These are phyloP conservation scores for Cardamine occulta DNA, from an alignment of 345 rosid species.

Conservation along the genomic window DNA sequence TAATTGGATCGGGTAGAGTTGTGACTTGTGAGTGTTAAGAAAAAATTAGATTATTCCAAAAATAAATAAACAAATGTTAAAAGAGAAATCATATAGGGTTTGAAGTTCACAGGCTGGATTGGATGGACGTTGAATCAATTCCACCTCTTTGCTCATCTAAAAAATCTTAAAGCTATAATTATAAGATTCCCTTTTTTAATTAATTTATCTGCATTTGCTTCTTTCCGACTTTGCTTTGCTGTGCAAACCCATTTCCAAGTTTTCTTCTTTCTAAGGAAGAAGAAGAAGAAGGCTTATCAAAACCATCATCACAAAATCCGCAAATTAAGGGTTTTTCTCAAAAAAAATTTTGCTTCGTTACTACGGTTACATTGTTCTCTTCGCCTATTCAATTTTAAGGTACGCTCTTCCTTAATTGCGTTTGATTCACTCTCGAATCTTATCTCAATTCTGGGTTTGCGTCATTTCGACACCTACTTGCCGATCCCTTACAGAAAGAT, in stretches of 20 bases:
- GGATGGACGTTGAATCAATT: slow-evolving; percentile 38
- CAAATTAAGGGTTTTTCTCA: slow-evolving; percentile 23
- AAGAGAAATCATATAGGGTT: slow-evolving; percentile 22
- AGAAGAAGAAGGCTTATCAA: slow-evolving; percentile 36
- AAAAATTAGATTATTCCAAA: slow-evolving; percentile 7
- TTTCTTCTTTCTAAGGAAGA: slow-evolving; percentile 19
- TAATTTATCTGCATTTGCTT: slow-evolving; percentile 8
- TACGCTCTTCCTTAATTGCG: slow-evolving; percentile 21
- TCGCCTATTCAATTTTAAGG: slow-evolving; percentile 25
- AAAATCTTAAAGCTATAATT: slow-evolving; percentile 20
- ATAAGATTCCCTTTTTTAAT: not conserved
- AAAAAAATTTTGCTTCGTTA: slow-evolving; percentile 9
- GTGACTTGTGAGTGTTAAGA: not conserved
- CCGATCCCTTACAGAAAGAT: not conserved
- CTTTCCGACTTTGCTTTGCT: slow-evolving; percentile 25
- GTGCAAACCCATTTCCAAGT: slow-evolving; percentile 25
- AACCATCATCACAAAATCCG: slow-evolving; percentile 32
- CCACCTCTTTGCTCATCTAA: slow-evolving; percentile 36
- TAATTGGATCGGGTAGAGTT: slow-evolving; percentile 13
- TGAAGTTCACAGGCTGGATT: slow-evolving; percentile 45
- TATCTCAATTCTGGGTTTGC: slow-evolving; percentile 26
- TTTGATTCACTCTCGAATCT: slow-evolving; percentile 12
- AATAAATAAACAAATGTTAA: not conserved
- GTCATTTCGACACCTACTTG: slow-evolving; percentile 16
- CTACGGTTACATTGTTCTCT: slow-evolving; percentile 33